Evolutionary conservation across 23 red algal species (phyloP), one percentile per base, ranked within the genome.

Genomic region (Cyanidioschyzon merolae): DNA sequence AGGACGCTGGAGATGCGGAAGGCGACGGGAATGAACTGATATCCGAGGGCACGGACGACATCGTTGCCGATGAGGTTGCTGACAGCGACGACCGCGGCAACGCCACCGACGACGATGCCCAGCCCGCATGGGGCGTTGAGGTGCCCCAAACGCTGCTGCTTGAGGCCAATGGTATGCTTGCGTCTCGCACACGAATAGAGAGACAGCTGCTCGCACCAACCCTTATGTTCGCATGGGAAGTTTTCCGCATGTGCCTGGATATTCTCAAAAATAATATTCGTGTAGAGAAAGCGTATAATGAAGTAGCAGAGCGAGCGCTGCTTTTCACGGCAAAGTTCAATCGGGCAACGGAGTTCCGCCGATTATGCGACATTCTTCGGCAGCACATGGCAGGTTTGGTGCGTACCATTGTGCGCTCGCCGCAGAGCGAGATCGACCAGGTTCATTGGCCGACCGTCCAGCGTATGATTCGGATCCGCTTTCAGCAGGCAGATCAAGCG

Each of bases 211-310:
- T 98, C n/a, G 84, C 91, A 18, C 94, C 94, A 2, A 90, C 87
- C 88, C 90, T 98, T 88, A 63, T 85, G 36, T 98, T 98, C 68
- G 39, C 90, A 38, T 98, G 94, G 94, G 94, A 98, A 45, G 85
- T 98, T 37, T 98, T 86, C 75, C 84, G 94, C 25, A 86, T 84
- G 12, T 79, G 84, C 29, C 76, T 98, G 68, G 94, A 98, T 74
- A 98, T 98, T 77, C 79, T 91, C 37, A 98, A 98, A 78, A 79
- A 80, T 50, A 84, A 88, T 41, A 75, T 81, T 27, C 88, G 89
- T 58, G 83, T 98, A 38, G 94, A 98, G 85, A 67, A 77, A 39
- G 86, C 85, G 50, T 98, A 98, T 76, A 77, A 98, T 67, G 88
- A 85, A 29, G 90, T 98, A 77, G 88, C 94, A 0, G 75, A 68